Percentiles rank a stretch among this genome's conserved stretches.
Conservation (phyloP, 1,284 basidiomycete species). For the Ustilago trichophora region DNA sequence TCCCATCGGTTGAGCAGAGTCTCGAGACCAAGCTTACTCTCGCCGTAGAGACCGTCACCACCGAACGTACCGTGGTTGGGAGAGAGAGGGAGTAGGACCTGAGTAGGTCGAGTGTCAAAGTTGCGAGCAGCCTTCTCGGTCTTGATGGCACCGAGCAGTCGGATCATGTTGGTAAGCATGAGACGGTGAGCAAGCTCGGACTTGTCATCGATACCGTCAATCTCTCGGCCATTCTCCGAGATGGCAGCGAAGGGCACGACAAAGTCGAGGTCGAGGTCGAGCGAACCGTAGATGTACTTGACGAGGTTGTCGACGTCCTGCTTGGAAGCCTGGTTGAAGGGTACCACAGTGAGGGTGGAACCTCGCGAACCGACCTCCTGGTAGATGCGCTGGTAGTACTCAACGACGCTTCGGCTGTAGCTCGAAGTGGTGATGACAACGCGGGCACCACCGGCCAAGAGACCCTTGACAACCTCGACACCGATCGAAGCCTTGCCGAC, state of each 20-base stretch:
- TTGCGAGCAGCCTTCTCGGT: slow-evolving; percentile 94
- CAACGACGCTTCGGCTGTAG: slow-evolving; percentile 76
- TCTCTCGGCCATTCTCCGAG: slow-evolving; percentile 97
- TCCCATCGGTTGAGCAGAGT: slow-evolving; percentile 98
- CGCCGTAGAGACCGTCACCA: slow-evolving; percentile 96
- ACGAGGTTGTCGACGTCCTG: slow-evolving; percentile 92
- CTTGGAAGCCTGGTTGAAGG: slow-evolving; percentile 97
- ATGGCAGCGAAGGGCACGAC: slow-evolving; percentile 97
- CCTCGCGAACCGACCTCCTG: slow-evolving; percentile 93
- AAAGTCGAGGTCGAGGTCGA: slow-evolving; percentile 95
- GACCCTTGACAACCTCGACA: slow-evolving; percentile 94
- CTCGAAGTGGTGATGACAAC: slow-evolving; percentile 91
- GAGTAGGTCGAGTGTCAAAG: slow-evolving; percentile 96
- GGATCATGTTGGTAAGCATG: slow-evolving; percentile 80
- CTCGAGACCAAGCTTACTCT: slow-evolving; percentile 97
- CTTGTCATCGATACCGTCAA: slow-evolving; percentile 94
- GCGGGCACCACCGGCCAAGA: slow-evolving; percentile 93
- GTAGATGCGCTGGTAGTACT: slow-evolving; percentile 98
- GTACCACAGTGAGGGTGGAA: slow-evolving; percentile 93
- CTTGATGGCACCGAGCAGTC: slow-evolving; percentile 95
- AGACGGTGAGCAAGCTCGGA: slow-evolving; percentile 97
- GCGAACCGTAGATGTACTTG: slow-evolving; percentile 95
- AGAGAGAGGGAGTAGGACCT: slow-evolving; percentile 94
- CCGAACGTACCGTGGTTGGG: slow-evolving; percentile 98
- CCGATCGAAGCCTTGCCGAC: slow-evolving; percentile 98